Evolutionary conservation across 139 green algal genomes (phyloP), one percentile per base, ranked within the genome.

Genomic region (Diplosphaera chodatii): DNA sequence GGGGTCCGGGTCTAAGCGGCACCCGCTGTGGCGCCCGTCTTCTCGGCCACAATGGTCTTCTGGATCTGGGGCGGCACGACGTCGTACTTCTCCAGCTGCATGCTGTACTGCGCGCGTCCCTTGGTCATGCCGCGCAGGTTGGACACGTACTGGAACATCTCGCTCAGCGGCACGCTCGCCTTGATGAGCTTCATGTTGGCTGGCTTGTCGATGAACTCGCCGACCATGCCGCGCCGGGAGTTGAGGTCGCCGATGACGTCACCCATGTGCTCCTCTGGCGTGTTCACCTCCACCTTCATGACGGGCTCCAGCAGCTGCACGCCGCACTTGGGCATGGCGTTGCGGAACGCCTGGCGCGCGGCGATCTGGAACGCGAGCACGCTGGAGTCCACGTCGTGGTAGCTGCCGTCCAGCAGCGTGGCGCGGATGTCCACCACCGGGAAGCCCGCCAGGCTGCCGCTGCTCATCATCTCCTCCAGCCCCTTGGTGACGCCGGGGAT

Each of bases 121-220:
- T 99, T 99, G 80, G 91, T 96, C 90, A 96, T 93, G 64, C 84
- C 83, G 48, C 95, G 90, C 74, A 99, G 88, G 55, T 85, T 94
- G 65, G 79, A 92, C 25, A 99, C 94, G 74, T 98, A 99, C 71
- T 94, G 84, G 85, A 99, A 99, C 95, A 99, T 99, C 87, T 98
- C 95, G 15, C 85, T 80, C 28, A 99, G 87, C 3, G 94, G 94
- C 56, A 98, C 94, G 32, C 63, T 84, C 4, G 93, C 91, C 59
- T 74, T 75, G 69, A 92, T 74, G 68, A 94, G 75, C 91, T 99
- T 99, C 79, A 97, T 89, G 83, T 88, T 88, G 67, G 90, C 95
- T 10, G 93, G 91, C 83, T 93, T 94, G 86, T 99, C 95, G 0
- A 87, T 83, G 73, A 99, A 94, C 79, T 93, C 79, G 32, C 77